A percentile compares a stretch with the other conserved stretches of the same genome.
Evolutionary conservation across 139 green algal genomes (phyloP).

Genomic region (Klebsormidium nitens): DNA sequence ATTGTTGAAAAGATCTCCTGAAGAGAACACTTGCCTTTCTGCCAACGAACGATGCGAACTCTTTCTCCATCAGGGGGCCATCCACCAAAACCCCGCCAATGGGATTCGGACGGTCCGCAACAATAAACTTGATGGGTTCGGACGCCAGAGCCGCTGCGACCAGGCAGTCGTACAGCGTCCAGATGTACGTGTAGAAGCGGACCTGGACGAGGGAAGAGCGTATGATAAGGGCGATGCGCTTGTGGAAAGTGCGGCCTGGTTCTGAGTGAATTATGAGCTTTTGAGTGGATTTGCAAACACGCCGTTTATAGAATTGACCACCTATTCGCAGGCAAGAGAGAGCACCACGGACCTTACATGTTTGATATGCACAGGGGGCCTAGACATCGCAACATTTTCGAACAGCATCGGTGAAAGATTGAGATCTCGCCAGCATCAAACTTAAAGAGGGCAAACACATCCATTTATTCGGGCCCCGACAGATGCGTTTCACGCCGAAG

Average conservation of each 20-base stretch:
- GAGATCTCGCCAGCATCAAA: too few relatives aligned
- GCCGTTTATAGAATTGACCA: neutral
- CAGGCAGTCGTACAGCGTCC: conserved; percentile 52
- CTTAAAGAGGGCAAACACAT: too few relatives aligned
- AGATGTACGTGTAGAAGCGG: conserved; percentile 57
- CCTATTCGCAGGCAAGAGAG: neutral
- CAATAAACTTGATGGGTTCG: conserved; percentile 23
- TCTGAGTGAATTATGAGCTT: neutral
- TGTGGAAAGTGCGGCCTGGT: neutral
- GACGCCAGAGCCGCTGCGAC: conserved; percentile 38
- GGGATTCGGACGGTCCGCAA: conserved; percentile 49
- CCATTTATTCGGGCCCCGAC: too few relatives aligned
- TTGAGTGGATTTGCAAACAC: neutral
- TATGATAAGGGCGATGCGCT: neutral
- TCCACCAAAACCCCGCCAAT: conserved; percentile 39
- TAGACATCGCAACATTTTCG: neutral
- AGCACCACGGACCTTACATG: neutral
- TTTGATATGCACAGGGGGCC: neutral
- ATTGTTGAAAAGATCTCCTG: neutral
- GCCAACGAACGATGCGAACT: conserved; percentile 43
- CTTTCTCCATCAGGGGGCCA: conserved; percentile 32
- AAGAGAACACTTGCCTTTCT: conserved; percentile 26
- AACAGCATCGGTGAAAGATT: too few relatives aligned
- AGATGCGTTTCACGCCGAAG: too few relatives aligned
- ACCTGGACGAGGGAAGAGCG: neutral